phyloP scores from a whole-genome alignment of 2,329 filamentous ascomycete genomes.

The Lecanicillium sp. region DNA sequence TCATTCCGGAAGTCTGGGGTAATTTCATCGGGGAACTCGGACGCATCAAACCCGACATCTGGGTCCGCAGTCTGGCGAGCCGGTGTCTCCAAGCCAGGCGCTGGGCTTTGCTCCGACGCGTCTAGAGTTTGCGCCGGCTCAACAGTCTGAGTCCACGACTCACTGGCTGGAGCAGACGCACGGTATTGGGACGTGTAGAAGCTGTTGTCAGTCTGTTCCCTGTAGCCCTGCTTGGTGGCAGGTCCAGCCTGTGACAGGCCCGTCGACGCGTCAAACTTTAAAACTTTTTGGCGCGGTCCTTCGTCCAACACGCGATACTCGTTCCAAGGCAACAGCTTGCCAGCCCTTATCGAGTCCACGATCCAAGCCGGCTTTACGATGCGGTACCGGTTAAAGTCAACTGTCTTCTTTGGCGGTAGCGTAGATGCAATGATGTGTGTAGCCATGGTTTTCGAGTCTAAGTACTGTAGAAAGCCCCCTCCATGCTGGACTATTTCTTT shows the following conservation, averaged over 20 bases:
- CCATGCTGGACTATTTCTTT: slow-evolving; percentile 83
- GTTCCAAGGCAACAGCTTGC: slow-evolving; percentile 77
- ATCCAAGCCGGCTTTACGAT: slow-evolving; percentile 96
- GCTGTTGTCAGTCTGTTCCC: slow-evolving; percentile 71
- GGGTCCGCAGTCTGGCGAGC: too few species aligned
- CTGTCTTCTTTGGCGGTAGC: slow-evolving; percentile 84
- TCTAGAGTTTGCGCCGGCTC: slow-evolving; percentile 19
- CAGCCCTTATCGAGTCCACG: slow-evolving; percentile 77
- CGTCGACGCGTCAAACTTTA: slow-evolving; percentile 54
- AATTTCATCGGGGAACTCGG: too few species aligned
- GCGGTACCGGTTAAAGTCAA: slow-evolving; percentile 80
- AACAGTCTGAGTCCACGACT: slow-evolving; percentile 18
- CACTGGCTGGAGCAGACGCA: slow-evolving; percentile 21
- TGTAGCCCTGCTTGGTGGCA: slow-evolving; percentile 55
- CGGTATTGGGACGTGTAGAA: slow-evolving; percentile 74
- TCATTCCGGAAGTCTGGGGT: background rate
- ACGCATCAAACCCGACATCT: too few species aligned
- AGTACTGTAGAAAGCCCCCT: slow-evolving; percentile 89
- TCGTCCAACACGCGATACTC: slow-evolving; percentile 80
- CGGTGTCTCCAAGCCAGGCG: too few species aligned
- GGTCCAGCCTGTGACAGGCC: slow-evolving; percentile 60
- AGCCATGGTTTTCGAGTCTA: slow-evolving; percentile 88
- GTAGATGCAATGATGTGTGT: slow-evolving; percentile 93
- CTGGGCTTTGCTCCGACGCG: background rate
- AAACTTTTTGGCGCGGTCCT: slow-evolving; percentile 70